These are phyloP conservation scores for Cordyceps cicadae DNA, from an alignment of 2,329 filamentous ascomycete species.

Conservation along the genomic window DNA sequence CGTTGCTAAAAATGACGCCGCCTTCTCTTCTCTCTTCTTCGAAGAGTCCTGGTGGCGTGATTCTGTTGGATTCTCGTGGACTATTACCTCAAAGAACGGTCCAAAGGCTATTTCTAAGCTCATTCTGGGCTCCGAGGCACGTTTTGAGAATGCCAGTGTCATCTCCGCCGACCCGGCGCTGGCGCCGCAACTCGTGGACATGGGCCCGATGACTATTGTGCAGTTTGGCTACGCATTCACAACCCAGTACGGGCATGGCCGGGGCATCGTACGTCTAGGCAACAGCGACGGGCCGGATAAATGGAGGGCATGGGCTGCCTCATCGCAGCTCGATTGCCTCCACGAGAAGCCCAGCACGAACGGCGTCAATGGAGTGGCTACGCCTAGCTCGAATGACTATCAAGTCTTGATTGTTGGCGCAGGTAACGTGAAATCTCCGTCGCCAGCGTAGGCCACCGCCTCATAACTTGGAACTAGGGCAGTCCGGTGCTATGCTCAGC, in stretches of 20 bases:
- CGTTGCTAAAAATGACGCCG: background rate
- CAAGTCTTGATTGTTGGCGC: constrained; percentile 33
- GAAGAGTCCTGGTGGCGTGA: constrained; percentile 19
- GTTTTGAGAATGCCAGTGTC: constrained; percentile 2
- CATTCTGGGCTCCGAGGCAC: constrained; percentile 8
- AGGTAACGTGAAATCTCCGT: constrained; percentile 17
- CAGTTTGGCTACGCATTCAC: constrained; percentile 16
- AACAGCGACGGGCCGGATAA: constrained; percentile 7
- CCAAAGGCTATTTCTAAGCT: constrained; percentile 12
- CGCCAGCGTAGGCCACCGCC: background rate
- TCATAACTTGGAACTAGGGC: constrained; percentile 21
- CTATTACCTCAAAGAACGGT: constrained; percentile 17
- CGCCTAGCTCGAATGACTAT: constrained; percentile 20
- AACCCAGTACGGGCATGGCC: constrained; percentile 15
- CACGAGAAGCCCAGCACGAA: constrained; percentile 3
- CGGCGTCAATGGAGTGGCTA: background rate
- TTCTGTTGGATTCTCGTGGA: constrained; percentile 16
- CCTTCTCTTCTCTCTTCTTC: constrained; percentile 14
- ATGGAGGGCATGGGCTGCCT: constrained; percentile 21
- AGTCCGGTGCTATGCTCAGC: constrained; percentile 33
- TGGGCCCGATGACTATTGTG: constrained; percentile 14
- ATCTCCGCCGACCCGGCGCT: constrained; percentile 10
- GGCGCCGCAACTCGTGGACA: constrained; percentile 13
- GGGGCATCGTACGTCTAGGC: constrained; percentile 16
- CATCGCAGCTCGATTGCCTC: constrained; percentile 20